These are phyloP conservation scores for Coniochaeta sp. DNA, from an alignment of 2,329 filamentous ascomycete genomes.

Conservation along the genomic window DNA sequence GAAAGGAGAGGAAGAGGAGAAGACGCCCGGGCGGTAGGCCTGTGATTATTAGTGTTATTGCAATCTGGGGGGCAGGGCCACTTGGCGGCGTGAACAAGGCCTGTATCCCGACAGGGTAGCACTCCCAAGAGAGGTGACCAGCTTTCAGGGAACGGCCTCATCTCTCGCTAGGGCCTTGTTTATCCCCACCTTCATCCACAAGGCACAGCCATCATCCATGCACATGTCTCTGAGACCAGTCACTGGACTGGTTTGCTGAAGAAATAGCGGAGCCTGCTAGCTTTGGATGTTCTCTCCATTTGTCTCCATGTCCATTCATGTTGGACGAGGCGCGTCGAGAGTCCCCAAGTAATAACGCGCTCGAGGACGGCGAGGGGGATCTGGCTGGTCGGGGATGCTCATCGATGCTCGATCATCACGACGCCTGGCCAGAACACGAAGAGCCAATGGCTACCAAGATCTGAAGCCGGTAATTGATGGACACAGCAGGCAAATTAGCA, in stretches of 20 bases:
- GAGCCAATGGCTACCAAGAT: background rate
- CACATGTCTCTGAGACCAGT: background rate
- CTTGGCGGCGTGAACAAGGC: conserved; percentile 15
- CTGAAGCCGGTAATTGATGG: background rate
- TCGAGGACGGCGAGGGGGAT: background rate
- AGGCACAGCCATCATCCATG: background rate
- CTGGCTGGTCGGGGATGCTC: too few relatives aligned
- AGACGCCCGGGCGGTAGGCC: conserved; percentile 30
- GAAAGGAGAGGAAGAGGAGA: conserved; percentile 25
- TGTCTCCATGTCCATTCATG: too few relatives aligned
- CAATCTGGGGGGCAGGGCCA: conserved; percentile 9
- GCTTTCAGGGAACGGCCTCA: background rate
- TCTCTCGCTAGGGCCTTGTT: background rate
- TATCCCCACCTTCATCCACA: background rate
- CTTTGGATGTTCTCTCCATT: too few relatives aligned
- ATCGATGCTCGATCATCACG: too few relatives aligned
- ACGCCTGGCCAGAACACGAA: background rate
- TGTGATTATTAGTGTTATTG: conserved; percentile 34
- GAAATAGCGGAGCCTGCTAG: background rate
- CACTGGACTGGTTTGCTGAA: background rate
- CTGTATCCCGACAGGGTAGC: conserved; percentile 7
- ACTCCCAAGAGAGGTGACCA: background rate
- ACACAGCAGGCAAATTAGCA: background rate
- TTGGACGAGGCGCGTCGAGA: too few relatives aligned
- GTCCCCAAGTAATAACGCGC: background rate